Percentiles rank a stretch among this genome's conserved stretches.
phyloP scores from a whole-genome alignment of 345 rosid species.

The Ceriops decandra region DNA sequence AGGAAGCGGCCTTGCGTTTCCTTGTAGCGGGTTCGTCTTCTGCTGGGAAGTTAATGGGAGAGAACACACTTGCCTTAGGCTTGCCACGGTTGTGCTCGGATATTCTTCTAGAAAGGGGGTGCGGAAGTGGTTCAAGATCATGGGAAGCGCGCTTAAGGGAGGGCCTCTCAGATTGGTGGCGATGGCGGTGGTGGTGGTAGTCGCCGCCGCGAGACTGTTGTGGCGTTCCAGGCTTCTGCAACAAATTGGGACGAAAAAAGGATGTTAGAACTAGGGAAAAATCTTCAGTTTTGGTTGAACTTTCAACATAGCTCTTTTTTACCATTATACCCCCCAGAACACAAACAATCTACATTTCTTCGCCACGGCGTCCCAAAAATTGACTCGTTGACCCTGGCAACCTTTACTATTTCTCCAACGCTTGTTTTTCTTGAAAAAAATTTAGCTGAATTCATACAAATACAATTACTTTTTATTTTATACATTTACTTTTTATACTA shows the following conservation, averaged over 20 bases:
- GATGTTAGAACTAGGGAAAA: neutral
- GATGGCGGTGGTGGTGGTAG: constrained; percentile 21
- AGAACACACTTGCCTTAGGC: constrained; percentile 74
- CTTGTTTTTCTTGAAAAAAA: too few species aligned
- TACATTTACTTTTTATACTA: too few species aligned
- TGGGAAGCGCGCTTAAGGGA: constrained; percentile 42
- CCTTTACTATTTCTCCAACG: too few species aligned
- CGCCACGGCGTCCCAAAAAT: too few species aligned
- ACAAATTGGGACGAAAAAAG: neutral
- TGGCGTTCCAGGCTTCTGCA: constrained; percentile 37
- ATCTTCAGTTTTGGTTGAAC: too few species aligned
- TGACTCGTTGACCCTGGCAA: too few species aligned
- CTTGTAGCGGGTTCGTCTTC: constrained; percentile 49
- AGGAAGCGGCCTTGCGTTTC: constrained; percentile 53
- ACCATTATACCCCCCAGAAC: too few species aligned
- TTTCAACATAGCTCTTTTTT: too few species aligned
- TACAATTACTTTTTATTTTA: too few species aligned
- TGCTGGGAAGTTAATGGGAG: constrained; percentile 72
- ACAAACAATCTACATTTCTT: too few species aligned
- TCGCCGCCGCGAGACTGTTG: constrained; percentile 31
- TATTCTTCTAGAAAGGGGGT: constrained; percentile 52
- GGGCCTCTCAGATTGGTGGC: constrained; percentile 46
- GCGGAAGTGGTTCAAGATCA: constrained; percentile 36
- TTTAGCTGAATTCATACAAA: too few species aligned
- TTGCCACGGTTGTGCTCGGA: constrained; percentile 41